Conservation (phyloP, 768 basidiomycete genomes). For the Lentinula detonsa region DNA sequence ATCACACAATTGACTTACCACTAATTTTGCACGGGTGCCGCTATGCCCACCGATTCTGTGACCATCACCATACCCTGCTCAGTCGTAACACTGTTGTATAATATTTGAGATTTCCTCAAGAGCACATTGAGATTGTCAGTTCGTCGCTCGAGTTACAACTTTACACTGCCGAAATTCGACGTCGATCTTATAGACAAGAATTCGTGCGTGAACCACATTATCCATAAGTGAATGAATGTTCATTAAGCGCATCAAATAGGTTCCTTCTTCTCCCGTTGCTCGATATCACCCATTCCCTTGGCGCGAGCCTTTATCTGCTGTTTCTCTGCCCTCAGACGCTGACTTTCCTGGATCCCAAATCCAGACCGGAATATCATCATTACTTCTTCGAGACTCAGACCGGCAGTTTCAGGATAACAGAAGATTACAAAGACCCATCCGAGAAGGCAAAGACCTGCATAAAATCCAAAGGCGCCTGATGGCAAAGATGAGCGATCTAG, state of each 20-base stretch:
- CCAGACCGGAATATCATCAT: constrained; percentile 54
- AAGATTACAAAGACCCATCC: constrained; percentile 63
- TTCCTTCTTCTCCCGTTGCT: not conserved
- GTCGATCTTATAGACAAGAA: no score
- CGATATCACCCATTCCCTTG: constrained; percentile 7
- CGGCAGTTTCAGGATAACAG: constrained; percentile 80
- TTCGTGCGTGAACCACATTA: no score
- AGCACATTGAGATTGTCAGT: no score
- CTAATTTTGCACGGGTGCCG: no score
- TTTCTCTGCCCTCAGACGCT: constrained; percentile 41
- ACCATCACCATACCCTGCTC: no score
- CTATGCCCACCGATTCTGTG: no score
- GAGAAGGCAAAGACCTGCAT: constrained; percentile 64
- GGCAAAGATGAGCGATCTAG: not conserved
- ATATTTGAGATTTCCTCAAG: no score
- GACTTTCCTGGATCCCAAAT: constrained; percentile 59
- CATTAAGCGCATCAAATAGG: not conserved
- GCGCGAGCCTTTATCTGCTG: constrained; percentile 30
- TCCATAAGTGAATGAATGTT: no score
- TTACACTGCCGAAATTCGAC: no score
- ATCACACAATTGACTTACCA: no score
- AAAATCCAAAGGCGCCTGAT: constrained; percentile 63
- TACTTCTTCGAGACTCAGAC: constrained; percentile 65
- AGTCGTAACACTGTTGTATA: no score
- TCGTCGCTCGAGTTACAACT: no score